Evolutionary conservation across 2,329 filamentous ascomycete species (phyloP).

Genomic region (Fusarium xyrophilum): DNA sequence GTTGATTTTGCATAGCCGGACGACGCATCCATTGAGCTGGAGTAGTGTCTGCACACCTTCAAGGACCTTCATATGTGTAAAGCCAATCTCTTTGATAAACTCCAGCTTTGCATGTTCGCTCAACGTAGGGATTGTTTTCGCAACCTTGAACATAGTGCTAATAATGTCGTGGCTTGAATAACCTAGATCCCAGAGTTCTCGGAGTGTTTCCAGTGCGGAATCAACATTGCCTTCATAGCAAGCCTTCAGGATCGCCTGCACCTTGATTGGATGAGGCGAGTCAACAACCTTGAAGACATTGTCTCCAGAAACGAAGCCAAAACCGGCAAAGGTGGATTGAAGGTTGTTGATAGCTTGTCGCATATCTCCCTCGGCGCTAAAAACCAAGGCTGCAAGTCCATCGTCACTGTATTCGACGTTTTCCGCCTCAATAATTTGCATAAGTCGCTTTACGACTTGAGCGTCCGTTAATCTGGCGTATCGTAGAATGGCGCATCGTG

Average conservation of each 20-base stretch:
- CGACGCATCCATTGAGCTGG: constrained; percentile 91
- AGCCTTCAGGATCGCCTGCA: constrained; percentile 97
- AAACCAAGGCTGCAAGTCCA: constrained; percentile 92
- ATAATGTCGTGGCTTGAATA: constrained; percentile 99
- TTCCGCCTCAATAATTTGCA: constrained; percentile 94
- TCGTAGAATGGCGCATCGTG: constrained; percentile 91
- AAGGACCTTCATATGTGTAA: constrained; percentile 99
- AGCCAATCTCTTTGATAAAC: constrained; percentile 98
- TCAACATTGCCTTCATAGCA: constrained; percentile 94
- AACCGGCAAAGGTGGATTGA: constrained; percentile 90
- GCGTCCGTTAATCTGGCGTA: constrained; percentile 92
- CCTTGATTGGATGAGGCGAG: constrained; percentile 95
- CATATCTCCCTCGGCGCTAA: constrained; percentile 98
- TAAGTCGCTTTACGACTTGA: constrained; percentile 86
- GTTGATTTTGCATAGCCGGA: constrained; percentile 90
- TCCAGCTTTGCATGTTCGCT: constrained; percentile 96
- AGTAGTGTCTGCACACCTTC: constrained; percentile 95
- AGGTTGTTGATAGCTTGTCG: constrained; percentile 98
- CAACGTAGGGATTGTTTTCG: constrained; percentile 90
- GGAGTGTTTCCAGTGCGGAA: constrained; percentile 81
- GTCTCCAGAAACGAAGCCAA: constrained; percentile 95
- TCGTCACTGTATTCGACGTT: constrained; percentile 91
- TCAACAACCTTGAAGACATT: constrained; percentile 99
- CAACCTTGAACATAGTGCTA: constrained; percentile 98
- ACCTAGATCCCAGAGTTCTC: constrained; percentile 91